Evolutionary conservation across 2,329 filamentous ascomycete genomes (phyloP).

Genomic region (Colletotrichum tropicale): DNA sequence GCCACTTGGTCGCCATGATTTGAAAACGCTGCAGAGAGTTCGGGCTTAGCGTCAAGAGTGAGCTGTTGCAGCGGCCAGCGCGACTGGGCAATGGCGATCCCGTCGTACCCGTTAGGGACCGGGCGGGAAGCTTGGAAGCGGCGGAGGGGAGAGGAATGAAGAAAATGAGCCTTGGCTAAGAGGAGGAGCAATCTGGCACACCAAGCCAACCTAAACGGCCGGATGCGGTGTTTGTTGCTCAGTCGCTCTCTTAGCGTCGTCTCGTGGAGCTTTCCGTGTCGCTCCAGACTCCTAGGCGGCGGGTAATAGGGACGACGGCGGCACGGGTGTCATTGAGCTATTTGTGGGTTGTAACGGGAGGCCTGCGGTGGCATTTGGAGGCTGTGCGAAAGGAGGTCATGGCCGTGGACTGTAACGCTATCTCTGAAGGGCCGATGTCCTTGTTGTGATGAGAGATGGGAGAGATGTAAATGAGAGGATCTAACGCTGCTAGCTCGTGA

Average conservation of each 20-base stretch:
- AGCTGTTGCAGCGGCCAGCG: neutral
- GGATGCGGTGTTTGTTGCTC: constrained; percentile 1
- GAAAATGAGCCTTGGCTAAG: neutral
- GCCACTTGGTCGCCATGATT: neutral
- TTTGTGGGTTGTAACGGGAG: neutral
- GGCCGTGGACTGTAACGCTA: neutral
- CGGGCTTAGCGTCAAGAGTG: neutral
- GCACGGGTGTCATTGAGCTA: neutral
- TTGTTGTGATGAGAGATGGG: neutral
- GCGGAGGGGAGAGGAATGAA: neutral
- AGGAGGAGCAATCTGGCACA: neutral
- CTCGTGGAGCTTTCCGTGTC: neutral
- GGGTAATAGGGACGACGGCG: neutral
- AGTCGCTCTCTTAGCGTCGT: neutral
- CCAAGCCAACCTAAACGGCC: neutral
- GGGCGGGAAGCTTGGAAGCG: neutral
- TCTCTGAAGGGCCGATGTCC: neutral
- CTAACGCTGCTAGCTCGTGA: neutral
- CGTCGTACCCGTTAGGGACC: neutral
- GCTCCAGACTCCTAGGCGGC: neutral
- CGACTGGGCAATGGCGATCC: neutral
- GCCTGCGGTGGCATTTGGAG: neutral
- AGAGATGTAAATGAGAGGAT: neutral
- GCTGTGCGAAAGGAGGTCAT: neutral
- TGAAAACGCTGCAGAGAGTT: neutral